Base-by-base conservation (phyloP, 2,329 filamentous ascomycete genomes). In the Cryphonectria japonica region DNA sequence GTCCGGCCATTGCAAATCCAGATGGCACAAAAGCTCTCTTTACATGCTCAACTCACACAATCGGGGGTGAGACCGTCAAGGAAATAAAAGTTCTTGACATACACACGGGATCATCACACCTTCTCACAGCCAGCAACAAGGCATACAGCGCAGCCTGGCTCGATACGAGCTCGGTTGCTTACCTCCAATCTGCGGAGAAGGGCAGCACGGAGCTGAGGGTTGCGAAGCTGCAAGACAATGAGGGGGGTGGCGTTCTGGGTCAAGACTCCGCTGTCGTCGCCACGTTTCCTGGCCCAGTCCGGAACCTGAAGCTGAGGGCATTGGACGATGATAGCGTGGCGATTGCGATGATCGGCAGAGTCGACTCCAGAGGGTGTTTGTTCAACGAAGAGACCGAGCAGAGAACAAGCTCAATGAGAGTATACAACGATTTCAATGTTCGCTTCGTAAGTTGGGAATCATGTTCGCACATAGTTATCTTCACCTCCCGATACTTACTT, bases 11-110 rank as follows among this genome's bases (percentile, higher is more conserved):
- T 7, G 82, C 83, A 3, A 82, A 80, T 64, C 75, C 77, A 43
- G 77, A 80, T 46, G 82, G 82, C 52, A 79, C 78, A 1, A 74
- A 79, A 52, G 80, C 78, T 29, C 75, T 82, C 29, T 83, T 81
- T 74, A 79, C 76, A 14, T 75, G 80, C 50, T 81, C 80, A 13
- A 79, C 77, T 8, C 78, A 83, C 69, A 72, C 70, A 1, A 78
- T 83, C 65, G 76, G 74, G 46, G 75, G 76, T 19, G 76, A 73
- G 64, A 80, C 78, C 60, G 78, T 76, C 22, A 79, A 78, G 26
- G 78, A 82, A 68, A 74, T 82, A 60, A 76, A 78, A 14, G 72
- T 83, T 29, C 75, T 83, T 69, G 69, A 80, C 43, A 74, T 84
- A 8, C 70, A 75, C 11, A 78, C 76, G 1, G 78, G 78, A 8